Evolutionary conservation across 2,329 filamentous ascomycete genomes (phyloP).

Genomic region (Neofusicoccum umdonicola): DNA sequence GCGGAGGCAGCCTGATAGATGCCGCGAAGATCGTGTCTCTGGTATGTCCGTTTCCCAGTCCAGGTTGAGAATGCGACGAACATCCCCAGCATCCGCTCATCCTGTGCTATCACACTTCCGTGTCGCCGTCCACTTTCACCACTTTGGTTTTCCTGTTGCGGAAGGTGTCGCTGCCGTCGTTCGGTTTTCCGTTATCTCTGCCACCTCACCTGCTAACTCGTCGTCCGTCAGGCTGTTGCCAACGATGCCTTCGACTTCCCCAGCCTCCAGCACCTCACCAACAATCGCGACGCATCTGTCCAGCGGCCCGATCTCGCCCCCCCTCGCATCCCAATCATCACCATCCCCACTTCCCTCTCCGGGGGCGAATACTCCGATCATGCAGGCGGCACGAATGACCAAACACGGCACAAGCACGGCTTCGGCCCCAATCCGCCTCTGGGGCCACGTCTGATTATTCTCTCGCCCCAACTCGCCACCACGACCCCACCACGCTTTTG

Average conservation of each 20-base stretch:
- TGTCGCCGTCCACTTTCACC: too few relatives aligned
- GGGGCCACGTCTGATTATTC: constrained; percentile 53
- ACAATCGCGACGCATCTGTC: constrained; percentile 28
- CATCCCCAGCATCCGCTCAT: not conserved
- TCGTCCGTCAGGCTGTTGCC: not conserved
- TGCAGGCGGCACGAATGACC: constrained; percentile 41
- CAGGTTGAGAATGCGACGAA: not conserved
- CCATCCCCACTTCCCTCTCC: constrained; percentile 43
- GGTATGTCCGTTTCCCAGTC: constrained; percentile 27
- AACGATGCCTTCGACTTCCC: constrained; percentile 13
- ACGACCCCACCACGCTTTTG: constrained; percentile 55
- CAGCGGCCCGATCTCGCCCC: constrained; percentile 1
- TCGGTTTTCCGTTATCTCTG: not conserved
- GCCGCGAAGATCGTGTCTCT: constrained; percentile 54
- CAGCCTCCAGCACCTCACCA: constrained; percentile 45
- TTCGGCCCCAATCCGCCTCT: constrained; percentile 27
- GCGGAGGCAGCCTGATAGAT: constrained; percentile 57
- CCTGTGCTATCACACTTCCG: not conserved
- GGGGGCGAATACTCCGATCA: constrained; percentile 42
- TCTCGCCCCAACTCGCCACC: constrained; percentile 53
- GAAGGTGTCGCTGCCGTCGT: not conserved
- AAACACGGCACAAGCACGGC: constrained; percentile 24
- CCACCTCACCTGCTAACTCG: not conserved
- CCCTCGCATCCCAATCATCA: constrained; percentile 37
- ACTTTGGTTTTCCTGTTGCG: not conserved